Evolutionary conservation across 169 alveolate species (phyloP), one percentile per base, ranked within the genome.

Genomic region (Cystoisospora suis): DNA sequence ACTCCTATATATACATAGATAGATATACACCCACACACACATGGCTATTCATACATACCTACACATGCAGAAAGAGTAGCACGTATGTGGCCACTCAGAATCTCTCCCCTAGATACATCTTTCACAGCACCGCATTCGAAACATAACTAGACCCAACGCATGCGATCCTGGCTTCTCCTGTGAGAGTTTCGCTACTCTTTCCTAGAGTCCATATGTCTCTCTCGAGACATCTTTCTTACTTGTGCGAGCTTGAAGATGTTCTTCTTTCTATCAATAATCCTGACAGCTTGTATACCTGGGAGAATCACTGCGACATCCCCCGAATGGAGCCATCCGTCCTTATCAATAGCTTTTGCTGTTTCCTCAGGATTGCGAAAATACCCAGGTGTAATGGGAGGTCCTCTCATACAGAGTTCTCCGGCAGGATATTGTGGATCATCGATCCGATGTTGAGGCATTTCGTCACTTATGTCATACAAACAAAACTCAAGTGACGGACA

Each of bases 231-330:
- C n/a, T n/a, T n/a, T 80, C 81, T 0, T 6, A 85, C 94, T 94
- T 98, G 99, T 0, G 98, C 92, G 86, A 98, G 97, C 92, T 98
- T 98, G 94, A 98, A 98, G n/a, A 98, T 96, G 94, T 97, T 97
- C 92, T 98, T 98, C 81, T 96, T 97, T 61, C 99, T 95, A 94
- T 98, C 99, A 70, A 98, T 96, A 75, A 98, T 93, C 86, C 96
- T 95, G 7, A 98, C 83, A 44, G 93, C 93, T 12, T 86, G 86
- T 29, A n/a, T 80, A 0, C 72, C 40, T 91, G 94, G 93, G 61
- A 53, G 47, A 15, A 88, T 34, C 38, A 75, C 85, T 6, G 98
- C 99, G 32, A 98, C 95, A 94, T 98, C 99, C 34, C 99, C 99
- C 29, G 98, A 94, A 90, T 96, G 98, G 44, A 90, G 81, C 98